Conservation (phyloP, 805 yeast species). For the Wickerhamiella cacticola region DNA sequence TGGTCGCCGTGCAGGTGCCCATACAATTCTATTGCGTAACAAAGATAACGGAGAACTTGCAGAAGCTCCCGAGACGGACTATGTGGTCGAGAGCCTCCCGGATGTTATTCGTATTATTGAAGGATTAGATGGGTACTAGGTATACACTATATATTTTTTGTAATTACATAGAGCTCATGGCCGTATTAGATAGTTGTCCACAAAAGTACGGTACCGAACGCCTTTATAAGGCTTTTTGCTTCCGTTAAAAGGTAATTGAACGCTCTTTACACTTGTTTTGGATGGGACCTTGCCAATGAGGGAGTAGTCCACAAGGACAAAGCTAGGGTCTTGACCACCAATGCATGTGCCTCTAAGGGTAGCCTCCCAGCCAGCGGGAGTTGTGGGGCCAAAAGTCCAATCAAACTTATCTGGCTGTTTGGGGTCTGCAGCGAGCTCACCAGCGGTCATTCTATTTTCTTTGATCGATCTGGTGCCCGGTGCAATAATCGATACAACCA, state of each 20-base stretch:
- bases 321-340: constrained; percentile 20
- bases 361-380: constrained; percentile 55
- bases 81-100: constrained; percentile 26
- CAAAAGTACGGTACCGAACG: constrained; percentile 41
- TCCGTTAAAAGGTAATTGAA: constrained; percentile 11
- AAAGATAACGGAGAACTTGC: constrained; percentile 39
- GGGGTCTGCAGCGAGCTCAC: constrained; percentile 50
- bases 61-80: constrained; percentile 30
- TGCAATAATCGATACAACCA: constrained; percentile 35
- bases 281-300: constrained; percentile 65
- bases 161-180: background rate
- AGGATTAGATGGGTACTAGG: background rate
- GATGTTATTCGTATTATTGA: constrained; percentile 15
- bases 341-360: constrained; percentile 45
- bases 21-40: constrained; percentile 43
- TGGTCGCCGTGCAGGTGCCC: constrained; percentile 51
- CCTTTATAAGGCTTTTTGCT: constrained; percentile 49
- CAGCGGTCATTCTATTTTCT: constrained; percentile 56
- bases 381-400: constrained; percentile 54
- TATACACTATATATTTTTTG: background rate
- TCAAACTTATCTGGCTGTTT: constrained; percentile 37
- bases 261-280: constrained; percentile 15
- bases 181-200: constrained; percentile 19
- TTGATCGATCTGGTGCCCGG: constrained; percentile 30
- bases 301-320: constrained; percentile 27